Percentiles rank a stretch among this genome's conserved stretches.
phyloP scores from a whole-genome alignment of 768 basidiomycete species.

The Butyriboletus loyo region DNA sequence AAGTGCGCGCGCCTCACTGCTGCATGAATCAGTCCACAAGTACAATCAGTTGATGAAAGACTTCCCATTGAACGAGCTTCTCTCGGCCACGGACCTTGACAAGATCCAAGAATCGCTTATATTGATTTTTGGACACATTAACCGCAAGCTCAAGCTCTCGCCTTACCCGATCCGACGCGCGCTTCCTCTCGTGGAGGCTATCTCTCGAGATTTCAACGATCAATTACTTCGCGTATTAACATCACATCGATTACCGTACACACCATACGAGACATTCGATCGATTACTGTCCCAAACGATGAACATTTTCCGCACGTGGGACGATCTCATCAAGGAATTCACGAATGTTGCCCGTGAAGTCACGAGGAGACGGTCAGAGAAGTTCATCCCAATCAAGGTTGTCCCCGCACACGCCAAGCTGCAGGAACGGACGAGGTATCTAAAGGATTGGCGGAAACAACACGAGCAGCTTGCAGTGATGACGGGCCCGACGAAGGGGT shows the following conservation, averaged over 20 bases:
- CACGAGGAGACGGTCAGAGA: slow-evolving; percentile 82
- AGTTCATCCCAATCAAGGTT: slow-evolving; percentile 97
- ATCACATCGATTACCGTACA: slow-evolving; percentile 88
- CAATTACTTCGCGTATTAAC: slow-evolving; percentile 88
- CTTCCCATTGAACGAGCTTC: slow-evolving; percentile 93
- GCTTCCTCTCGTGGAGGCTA: slow-evolving; percentile 95
- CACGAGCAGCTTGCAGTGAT: slow-evolving; percentile 97
- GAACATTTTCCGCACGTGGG: slow-evolving; percentile 83
- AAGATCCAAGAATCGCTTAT: slow-evolving; percentile 89
- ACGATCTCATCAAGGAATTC: slow-evolving; percentile 88
- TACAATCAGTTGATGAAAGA: slow-evolving; percentile 99
- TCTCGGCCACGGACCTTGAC: slow-evolving; percentile 93
- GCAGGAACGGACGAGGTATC: slow-evolving; percentile 82
- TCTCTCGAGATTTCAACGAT: slow-evolving; percentile 96
- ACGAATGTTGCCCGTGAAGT: slow-evolving; percentile 92
- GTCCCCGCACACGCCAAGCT: slow-evolving; percentile 86
- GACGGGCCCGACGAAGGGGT: slow-evolving; percentile 91
- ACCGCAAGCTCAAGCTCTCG: slow-evolving; percentile 91
- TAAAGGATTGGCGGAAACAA: slow-evolving; percentile 92
- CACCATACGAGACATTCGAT: slow-evolving; percentile 93
- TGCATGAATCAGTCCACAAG: slow-evolving; percentile 74
- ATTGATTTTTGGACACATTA: slow-evolving; percentile 90
- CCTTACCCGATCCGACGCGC: slow-evolving; percentile 97
- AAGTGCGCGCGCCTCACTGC: not conserved
- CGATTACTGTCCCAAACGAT: slow-evolving; percentile 72